Evolutionary conservation across 2,329 filamentous ascomycete genomes (phyloP).

Genomic region (Cladobotryum mycophilum): DNA sequence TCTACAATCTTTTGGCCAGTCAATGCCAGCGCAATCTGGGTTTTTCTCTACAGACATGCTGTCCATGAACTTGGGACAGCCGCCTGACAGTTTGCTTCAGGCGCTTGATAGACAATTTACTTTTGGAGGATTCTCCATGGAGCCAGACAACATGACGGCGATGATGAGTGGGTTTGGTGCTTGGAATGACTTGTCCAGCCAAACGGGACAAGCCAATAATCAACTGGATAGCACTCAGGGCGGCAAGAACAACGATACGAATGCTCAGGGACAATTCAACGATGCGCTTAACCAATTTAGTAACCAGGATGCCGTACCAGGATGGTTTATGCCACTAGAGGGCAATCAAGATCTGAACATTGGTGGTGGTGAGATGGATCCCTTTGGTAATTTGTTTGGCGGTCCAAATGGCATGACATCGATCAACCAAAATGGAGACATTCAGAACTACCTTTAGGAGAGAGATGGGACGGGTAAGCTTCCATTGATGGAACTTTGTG

Average conservation of each 20-base stretch:
- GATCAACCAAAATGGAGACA: slow-evolving; percentile 20
- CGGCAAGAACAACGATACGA: slow-evolving; percentile 24
- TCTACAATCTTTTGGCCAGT: slow-evolving; percentile 33
- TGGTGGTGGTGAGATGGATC: slow-evolving; percentile 39
- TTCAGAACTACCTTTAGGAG: not conserved
- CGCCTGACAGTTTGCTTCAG: slow-evolving; percentile 49
- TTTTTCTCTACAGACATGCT: slow-evolving; percentile 50
- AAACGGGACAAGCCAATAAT: slow-evolving; percentile 19
- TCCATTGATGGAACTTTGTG: too few species aligned
- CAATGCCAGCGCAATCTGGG: slow-evolving; percentile 29
- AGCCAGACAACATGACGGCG: slow-evolving; percentile 33
- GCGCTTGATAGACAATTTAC: slow-evolving; percentile 72
- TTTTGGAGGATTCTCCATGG: slow-evolving; percentile 63
- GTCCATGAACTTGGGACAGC: slow-evolving; percentile 44
- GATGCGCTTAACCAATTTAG: slow-evolving; percentile 19
- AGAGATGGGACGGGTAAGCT: too few species aligned
- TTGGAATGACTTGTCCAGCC: slow-evolving; percentile 38
- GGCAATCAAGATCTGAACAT: slow-evolving; percentile 43
- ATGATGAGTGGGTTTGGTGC: slow-evolving; percentile 35
- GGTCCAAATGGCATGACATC: slow-evolving; percentile 32
- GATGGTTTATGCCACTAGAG: slow-evolving; percentile 87
- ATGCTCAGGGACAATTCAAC: slow-evolving; percentile 16
- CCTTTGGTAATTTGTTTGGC: slow-evolving; percentile 44
- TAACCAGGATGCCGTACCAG: slow-evolving; percentile 50
- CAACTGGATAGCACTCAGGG: slow-evolving; percentile 22